Evolutionary conservation across 148 eudicot species (phyloP).

Genomic region (Rhododendron vialii): DNA sequence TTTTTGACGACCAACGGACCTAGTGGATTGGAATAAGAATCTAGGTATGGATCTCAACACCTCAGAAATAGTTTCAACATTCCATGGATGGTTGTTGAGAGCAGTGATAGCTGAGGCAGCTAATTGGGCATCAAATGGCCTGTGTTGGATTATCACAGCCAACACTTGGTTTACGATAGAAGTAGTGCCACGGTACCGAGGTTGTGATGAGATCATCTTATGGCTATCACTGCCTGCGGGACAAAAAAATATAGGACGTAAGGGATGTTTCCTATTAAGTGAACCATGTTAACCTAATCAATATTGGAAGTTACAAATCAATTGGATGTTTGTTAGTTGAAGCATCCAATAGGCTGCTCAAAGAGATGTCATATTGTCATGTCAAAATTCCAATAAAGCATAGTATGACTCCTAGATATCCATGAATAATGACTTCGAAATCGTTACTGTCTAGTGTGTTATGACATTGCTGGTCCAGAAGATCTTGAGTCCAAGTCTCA

Average conservation of each 20-base stretch:
- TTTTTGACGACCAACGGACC: slow-evolving; percentile 67
- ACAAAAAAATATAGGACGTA: background rate
- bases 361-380: background rate
- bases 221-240: background rate
- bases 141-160: slow-evolving; percentile 45
- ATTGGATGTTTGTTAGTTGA: background rate
- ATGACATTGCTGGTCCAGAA: background rate
- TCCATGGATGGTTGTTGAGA: slow-evolving; percentile 27
- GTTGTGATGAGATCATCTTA: slow-evolving; percentile 27
- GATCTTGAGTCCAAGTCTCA: background rate
- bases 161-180: slow-evolving; percentile 42
- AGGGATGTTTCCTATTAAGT: background rate
- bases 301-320: background rate
- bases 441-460: background rate
- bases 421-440: background rate
- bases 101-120: slow-evolving; percentile 11
- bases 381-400: background rate
- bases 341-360: background rate
- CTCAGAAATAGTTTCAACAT: slow-evolving; percentile 39
- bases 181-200: slow-evolving; percentile 19
- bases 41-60: slow-evolving; percentile 58
- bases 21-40: slow-evolving; percentile 54
- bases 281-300: background rate
- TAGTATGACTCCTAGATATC: background rate
- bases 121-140: slow-evolving; percentile 33